Evolutionary conservation across 352 stramenopile species (phyloP), one percentile per base, ranked within the genome.

Genomic region (Globisporangium middletonii): DNA sequence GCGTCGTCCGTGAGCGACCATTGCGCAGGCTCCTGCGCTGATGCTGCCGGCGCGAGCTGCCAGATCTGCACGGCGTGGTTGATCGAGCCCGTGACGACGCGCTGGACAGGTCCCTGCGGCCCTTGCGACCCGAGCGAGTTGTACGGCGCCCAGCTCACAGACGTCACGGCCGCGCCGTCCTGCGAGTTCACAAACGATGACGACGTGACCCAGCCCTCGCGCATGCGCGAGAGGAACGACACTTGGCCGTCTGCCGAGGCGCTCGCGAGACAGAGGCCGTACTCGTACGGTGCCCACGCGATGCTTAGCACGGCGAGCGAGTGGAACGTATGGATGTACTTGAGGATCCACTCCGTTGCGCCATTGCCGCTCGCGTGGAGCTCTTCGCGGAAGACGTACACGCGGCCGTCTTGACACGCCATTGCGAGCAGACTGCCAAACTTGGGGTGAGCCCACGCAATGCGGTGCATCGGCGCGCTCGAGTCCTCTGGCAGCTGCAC

Each of bases 101-200:
- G 83, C 55, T 92, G 80, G 37, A 92, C 67, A 0, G 77, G 77
- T 2, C 83, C 83, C 53, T 79, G 68, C 0, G 72, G 16, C 8
- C 79, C 78, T 41, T 94, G 85, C 1, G 79, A 86, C 4, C 85
- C 83, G n/a, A 92, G 65, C 38, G 85, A 90, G 55, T 92, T 94
- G 78, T 92, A 94, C 16, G 85, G 85, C 26, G 85, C 85, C 85
- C 85, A 94, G 48, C 82, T 92, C 69, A 94, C 80, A 3, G 78
- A 71, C 44, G 78, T 87, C 63, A 83, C 90, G n/a, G 71, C 83
- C 35, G 74, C 78, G 19, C 82, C 79, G 51, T 91, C 80, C 18
- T 82, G 75, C 11, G 84, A 86, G 63, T 92, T 91, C 42, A 71
- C 47, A 54, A 94, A 87, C 42, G 72, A 82, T n/a, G 82, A 91